Base-by-base conservation (phyloP, 2,329 filamentous ascomycete genomes). In the Emergomyces orientalis region DNA sequence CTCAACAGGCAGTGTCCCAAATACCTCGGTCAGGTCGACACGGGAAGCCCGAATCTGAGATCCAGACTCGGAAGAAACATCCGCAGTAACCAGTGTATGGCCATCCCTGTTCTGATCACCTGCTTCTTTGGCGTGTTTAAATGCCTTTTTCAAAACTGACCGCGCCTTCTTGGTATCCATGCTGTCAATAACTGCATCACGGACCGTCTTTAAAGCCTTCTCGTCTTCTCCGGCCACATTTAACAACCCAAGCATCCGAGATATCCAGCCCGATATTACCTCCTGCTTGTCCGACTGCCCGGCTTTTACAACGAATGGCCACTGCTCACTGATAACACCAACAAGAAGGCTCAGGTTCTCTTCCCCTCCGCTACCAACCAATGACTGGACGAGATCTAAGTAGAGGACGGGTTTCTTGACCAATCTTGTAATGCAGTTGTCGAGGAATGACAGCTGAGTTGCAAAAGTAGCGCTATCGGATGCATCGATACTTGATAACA, bases 401-500 rank as follows among this genome's bases (percentile, higher is more conserved):
- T 94, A 85, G 70, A 96, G 95, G 70, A 95, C 87, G 0, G 91
- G 89, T 30, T 88, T 87, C 63, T 83, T 86, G 19, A 87, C 86
- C 67, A 90, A 89, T 30, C 92, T 85, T 37, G 85, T 85, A 60
- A 90, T 80, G 73, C 90, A 95, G 65, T 95, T 91, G 70, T 97
- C 92, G 32, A 97, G 73, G 70, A 94, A 95, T 76, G 89, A 88
- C 0, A 91, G 64, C 62, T 76, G 74, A 3, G 67, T 65, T n/a
- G 69, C 67, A 13, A 77, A 67, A 41, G 63, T 61, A 41, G 71
- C 71, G 4, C 71, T 65, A 54, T 74, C 72, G 1, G 72, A 73
- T 4, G 68, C 65, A 19, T 71, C 70, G 11, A 80, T 68, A 61
- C 78, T 79, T 39, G 71, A 68, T 22, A 72, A 60, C 5, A 80